Percentiles rank a stretch among this genome's conserved stretches.
phyloP scores from a whole-genome alignment of 371 early-diverging fungal genomes.

The Thermomucor indicae-seudaticae region DNA sequence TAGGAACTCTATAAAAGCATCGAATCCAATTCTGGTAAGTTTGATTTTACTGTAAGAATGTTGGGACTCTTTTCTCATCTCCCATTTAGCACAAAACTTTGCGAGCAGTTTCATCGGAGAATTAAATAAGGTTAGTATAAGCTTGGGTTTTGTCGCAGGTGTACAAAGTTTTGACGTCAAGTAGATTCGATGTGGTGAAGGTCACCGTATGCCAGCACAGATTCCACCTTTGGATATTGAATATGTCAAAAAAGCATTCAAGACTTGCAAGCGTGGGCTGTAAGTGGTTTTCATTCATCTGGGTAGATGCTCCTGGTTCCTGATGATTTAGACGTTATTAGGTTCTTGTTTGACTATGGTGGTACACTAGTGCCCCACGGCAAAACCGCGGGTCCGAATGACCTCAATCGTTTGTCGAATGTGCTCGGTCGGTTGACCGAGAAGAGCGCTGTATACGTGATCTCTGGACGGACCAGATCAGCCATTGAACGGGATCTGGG shows the following conservation, averaged over 20 bases:
- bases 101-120: constrained; percentile 52
- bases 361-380: constrained; percentile 78
- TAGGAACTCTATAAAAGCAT: constrained; percentile 63
- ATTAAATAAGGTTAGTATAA: constrained; percentile 24
- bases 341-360: constrained; percentile 81
- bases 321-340: constrained; percentile 2
- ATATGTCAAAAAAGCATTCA: constrained; percentile 40
- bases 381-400: constrained; percentile 37
- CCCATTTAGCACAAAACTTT: constrained; percentile 49
- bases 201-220: constrained; percentile 51
- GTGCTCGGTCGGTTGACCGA: constrained; percentile 57
- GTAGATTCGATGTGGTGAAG: constrained; percentile 54
- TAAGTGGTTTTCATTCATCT: constrained; percentile 17
- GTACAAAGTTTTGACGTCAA: not conserved
- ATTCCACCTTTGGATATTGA: constrained; percentile 55
- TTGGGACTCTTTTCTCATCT: constrained; percentile 4
- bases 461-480: constrained; percentile 84
- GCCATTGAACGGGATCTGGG: constrained; percentile 81
- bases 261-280: constrained; percentile 50
- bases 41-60: constrained; percentile 24
- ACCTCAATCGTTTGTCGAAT: constrained; percentile 26
- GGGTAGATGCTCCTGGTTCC: not conserved
- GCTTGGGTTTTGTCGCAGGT: not conserved
- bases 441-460: constrained; percentile 78
- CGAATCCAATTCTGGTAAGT: constrained; percentile 58